Conservation (phyloP, 2,329 filamentous ascomycete species). For the Cytospora schulzeri region DNA sequence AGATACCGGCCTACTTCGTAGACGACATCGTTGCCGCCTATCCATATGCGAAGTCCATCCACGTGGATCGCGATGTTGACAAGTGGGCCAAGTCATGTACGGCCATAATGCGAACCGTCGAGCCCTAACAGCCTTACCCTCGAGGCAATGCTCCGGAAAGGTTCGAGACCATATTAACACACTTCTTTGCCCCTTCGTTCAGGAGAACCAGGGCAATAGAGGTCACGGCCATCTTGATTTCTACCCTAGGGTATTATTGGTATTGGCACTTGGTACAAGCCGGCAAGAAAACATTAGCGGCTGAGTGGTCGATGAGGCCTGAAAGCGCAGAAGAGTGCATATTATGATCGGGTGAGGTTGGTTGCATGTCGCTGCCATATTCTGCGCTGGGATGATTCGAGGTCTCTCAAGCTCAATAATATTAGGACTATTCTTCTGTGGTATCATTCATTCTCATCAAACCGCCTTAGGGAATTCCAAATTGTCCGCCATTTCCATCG, state of each 20-base stretch:
- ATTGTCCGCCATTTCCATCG: neutral
- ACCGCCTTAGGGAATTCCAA: neutral
- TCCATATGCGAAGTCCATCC: constrained; percentile 41
- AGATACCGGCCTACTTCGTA: constrained; percentile 39
- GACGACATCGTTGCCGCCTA: constrained; percentile 36
- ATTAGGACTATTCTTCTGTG: neutral
- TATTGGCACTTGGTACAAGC: constrained; percentile 3
- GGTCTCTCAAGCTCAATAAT: neutral
- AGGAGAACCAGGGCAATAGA: constrained; percentile 4
- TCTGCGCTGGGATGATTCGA: neutral
- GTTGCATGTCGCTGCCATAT: neutral
- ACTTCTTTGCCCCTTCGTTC: neutral
- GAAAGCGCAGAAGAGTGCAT: no score
- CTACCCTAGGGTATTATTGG: no score
- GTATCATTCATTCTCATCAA: neutral
- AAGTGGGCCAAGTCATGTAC: constrained; percentile 34
- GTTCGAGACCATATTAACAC: no score
- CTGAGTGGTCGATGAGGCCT: no score
- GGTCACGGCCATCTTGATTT: neutral
- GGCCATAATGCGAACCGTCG: neutral
- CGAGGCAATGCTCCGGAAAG: constrained; percentile 37
- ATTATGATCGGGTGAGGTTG: no score
- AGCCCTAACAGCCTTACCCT: constrained; percentile 33
- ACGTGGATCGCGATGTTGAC: constrained; percentile 39
- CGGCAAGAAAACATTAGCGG: neutral